Evolutionary conservation across 2,329 filamentous ascomycete species (phyloP), one percentile per base, ranked within the genome.

Genomic region (Pyricularia grisea): DNA sequence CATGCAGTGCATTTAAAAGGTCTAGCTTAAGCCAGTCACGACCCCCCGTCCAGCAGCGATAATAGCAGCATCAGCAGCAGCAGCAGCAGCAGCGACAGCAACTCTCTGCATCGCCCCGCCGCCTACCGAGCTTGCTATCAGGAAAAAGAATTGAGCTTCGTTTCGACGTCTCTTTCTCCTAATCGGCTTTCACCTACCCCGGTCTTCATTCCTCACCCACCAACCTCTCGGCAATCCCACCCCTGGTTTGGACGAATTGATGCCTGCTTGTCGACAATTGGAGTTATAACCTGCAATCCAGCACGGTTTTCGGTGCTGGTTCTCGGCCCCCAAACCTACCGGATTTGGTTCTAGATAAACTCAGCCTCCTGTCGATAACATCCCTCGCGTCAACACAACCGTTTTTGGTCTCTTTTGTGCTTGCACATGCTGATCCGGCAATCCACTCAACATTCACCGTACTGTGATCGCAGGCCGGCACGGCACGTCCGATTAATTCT

Each of bases 401-500:
- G 17, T n/a, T 50, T 50, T n/a, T 50, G 17, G 42, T 50, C 42
- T 50, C 33, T 36, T 36, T 14, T 25, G 58, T 42, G n/a, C 58
- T 64, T 63, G 67, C 67, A 68, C 50, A 23, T 60, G 28, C 33
- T 67, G 23, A 55, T 25, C 58, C 58, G 31, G 31, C 67, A 36
- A 36, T 68, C 2, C 30, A 64, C 55, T 36, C 55, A 63, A 42
- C 23, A 36, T 36, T 55, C 42, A 28, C 20, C 66, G 66, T 67
- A 67, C 67, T 68, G 67, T 68, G 67, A 61, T 68, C 67, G 67
- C 67, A 42, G 67, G 67, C 67, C 67, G 67, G 67, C 67, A 67
- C 66, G 66, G 66, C 66, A 68, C 67, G 67, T 64, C 63, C 30
- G 63, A 61, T 42, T 68, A 68, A 68, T 68, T 28, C 23, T 11